These are phyloP conservation scores for Asterella californica DNA, from an alignment of 225 moss, liverwort and hornwort genomes.

Conservation along the genomic window DNA sequence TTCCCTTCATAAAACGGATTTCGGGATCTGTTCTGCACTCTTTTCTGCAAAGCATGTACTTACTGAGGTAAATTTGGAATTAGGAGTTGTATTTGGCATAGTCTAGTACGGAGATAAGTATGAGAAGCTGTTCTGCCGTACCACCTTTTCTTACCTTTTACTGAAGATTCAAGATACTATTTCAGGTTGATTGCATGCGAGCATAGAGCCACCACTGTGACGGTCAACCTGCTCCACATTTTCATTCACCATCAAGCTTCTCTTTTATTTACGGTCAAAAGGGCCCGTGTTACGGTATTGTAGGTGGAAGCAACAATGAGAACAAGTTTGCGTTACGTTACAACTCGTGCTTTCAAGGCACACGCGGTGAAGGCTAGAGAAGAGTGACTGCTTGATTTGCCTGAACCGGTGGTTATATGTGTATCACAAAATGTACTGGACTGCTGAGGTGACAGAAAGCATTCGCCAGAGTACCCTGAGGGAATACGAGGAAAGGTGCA, in stretches of 20 bases:
- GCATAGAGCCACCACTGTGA: too few species aligned
- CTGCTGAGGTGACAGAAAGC: conserved; percentile 53
- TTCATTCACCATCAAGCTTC: neutral
- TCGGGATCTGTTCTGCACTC: too few species aligned
- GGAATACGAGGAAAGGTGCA: conserved; percentile 58
- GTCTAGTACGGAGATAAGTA: too few species aligned
- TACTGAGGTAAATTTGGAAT: too few species aligned
- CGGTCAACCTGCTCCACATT: neutral
- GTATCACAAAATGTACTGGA: conserved; percentile 86
- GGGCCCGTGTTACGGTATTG: neutral
- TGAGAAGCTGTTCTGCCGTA: too few species aligned
- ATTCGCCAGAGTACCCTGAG: conserved; percentile 46
- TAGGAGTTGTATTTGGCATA: too few species aligned
- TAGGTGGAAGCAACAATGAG: conserved; percentile 76
- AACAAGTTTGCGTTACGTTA: conserved; percentile 58
- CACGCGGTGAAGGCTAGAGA: conserved; percentile 48
- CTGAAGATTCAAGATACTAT: too few species aligned
- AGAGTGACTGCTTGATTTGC: conserved; percentile 68
- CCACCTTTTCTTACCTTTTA: too few species aligned
- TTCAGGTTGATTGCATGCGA: too few species aligned
- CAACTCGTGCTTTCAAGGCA: conserved; percentile 58
- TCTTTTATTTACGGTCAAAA: neutral
- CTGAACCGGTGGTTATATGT: conserved; percentile 70
- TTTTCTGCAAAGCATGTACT: too few species aligned
- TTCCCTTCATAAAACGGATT: too few species aligned